Evolutionary conservation across 2,329 filamentous ascomycete species (phyloP).

Genomic region (Didymella exigua): DNA sequence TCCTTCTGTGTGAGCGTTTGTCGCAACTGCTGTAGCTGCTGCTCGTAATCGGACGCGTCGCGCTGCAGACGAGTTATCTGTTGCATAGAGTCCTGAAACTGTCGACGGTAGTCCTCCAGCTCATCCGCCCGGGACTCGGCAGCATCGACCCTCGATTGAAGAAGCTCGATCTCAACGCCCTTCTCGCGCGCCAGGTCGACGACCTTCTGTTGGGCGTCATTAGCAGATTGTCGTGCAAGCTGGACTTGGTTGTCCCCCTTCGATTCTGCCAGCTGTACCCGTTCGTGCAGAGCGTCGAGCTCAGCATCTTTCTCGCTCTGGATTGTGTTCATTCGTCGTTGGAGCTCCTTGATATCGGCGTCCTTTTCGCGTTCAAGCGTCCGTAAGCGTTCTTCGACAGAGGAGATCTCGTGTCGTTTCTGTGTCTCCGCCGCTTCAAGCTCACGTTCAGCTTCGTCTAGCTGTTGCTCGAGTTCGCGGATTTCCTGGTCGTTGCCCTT

Average conservation of each 20-base stretch:
- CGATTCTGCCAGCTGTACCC: conserved; percentile 49
- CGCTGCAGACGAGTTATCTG: conserved; percentile 41
- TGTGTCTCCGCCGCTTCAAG: conserved; percentile 33
- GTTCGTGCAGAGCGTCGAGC: conserved; percentile 48
- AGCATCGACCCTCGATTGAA: conserved; percentile 44
- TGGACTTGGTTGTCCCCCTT: conserved; percentile 50
- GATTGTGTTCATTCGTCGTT: conserved; percentile 40
- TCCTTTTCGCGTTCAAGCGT: conserved; percentile 46
- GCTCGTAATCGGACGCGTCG: conserved; percentile 38
- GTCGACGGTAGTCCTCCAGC: conserved; percentile 44
- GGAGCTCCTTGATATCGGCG: conserved; percentile 43
- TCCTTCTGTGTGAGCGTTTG: conserved; percentile 39
- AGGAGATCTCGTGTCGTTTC: conserved; percentile 38
- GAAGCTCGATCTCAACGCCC: conserved; percentile 45
- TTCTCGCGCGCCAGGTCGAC: conserved; percentile 47
- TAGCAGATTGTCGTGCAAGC: conserved; percentile 49
- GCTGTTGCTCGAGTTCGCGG: conserved; percentile 52
- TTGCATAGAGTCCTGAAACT: conserved; percentile 44
- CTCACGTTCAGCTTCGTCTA: conserved; percentile 45
- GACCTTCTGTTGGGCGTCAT: conserved; percentile 47
- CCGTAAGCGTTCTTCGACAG: conserved; percentile 41
- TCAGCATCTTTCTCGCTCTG: conserved; percentile 48
- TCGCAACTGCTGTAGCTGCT: conserved; percentile 41
- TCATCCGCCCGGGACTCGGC: conserved; percentile 45
- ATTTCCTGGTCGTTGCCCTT: conserved; percentile 56